Base-by-base conservation (phyloP, 1,139 yeast species). In the Suhomyces anneliseae region DNA sequence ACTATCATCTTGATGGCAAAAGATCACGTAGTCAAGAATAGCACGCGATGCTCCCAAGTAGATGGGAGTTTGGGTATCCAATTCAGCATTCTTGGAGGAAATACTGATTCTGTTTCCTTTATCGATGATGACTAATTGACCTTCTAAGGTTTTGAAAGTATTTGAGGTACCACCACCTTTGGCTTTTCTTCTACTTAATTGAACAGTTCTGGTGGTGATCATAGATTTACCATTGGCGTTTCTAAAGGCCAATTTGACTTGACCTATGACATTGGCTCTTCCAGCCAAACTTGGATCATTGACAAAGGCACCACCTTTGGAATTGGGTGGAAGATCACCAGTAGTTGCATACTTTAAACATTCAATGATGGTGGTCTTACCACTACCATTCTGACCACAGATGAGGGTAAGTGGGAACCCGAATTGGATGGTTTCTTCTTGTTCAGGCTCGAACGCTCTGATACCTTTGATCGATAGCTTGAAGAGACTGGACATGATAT, bases 1-100 rank as follows among this genome's bases (percentile, higher is more conserved):
- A 59, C 95, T 86, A 51, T 95, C 99, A 60, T 95, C 99, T 65
- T 95, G 99, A 62, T 95, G 99, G 61, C 99, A 93, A 65, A 95
- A 95, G 2, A 93, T 85, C 40, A 95, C 99, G 64, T 90, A 89
- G 56, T 93, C 97, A 42, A 95, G 69, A 45, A 95, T 82, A 0
- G 98, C 90, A 47, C 82, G 81, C 0, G 97, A 87, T 0, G 92
- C 97, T 5, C 99, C 99, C 46, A 95, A 71, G 54, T 84, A 85
- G 12, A 78, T 72, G 0, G 98, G 97, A 42, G 93, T 84, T 48
- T 87, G 87, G 2, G 78, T 69, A 60, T 93, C 98, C 45, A 95
- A 74, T 54, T 93, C 99, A 1, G 90, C 84, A 52, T 92, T 86
- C 54, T 93, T 84, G 1, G 95, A 85, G 50, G 93, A 85, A 35